Percentiles rank a stretch among this genome's conserved stretches.
phyloP scores from a whole-genome alignment of 257 asterid genomes.

The Capsicum chinense region DNA sequence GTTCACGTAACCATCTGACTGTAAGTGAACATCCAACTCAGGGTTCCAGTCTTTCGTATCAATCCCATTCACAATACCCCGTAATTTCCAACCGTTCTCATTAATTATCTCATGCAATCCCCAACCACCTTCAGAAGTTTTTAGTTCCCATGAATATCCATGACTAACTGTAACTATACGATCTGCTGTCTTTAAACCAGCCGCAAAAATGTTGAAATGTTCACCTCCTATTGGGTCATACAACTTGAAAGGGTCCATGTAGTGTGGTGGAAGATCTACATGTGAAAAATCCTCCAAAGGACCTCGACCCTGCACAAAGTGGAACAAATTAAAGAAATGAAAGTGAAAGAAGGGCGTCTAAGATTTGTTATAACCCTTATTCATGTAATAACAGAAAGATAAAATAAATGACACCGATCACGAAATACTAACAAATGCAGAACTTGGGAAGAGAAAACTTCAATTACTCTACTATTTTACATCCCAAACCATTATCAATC shows the following conservation, averaged over 20 bases:
- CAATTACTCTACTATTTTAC: conserved; percentile 2
- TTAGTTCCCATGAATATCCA: conserved; percentile 90
- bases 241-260: conserved; percentile 66
- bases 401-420: neutral
- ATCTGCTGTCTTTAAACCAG: conserved; percentile 87
- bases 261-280: conserved; percentile 79
- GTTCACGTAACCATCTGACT: conserved; percentile 75
- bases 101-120: conserved; percentile 82
- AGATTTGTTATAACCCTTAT: conserved; percentile 10
- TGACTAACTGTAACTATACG: conserved; percentile 88
- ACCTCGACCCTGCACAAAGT: conserved; percentile 80
- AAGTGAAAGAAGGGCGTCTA: conserved; percentile 12
- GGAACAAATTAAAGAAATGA: conserved; percentile 29
- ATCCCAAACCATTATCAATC: neutral
- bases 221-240: conserved; percentile 94
- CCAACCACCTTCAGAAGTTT: conserved; percentile 95
- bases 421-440: conserved; percentile 17
- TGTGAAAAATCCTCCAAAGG: conserved; percentile 69
- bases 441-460: neutral
- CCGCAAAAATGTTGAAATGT: conserved; percentile 92
- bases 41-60: conserved; percentile 94
- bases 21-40: conserved; percentile 64
- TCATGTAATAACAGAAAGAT: neutral
- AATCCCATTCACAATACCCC: conserved; percentile 93
- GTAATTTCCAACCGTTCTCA: conserved; percentile 77